Evolutionary conservation across 1,284 basidiomycete genomes (phyloP).

Genomic region (Pholiota adiposa): DNA sequence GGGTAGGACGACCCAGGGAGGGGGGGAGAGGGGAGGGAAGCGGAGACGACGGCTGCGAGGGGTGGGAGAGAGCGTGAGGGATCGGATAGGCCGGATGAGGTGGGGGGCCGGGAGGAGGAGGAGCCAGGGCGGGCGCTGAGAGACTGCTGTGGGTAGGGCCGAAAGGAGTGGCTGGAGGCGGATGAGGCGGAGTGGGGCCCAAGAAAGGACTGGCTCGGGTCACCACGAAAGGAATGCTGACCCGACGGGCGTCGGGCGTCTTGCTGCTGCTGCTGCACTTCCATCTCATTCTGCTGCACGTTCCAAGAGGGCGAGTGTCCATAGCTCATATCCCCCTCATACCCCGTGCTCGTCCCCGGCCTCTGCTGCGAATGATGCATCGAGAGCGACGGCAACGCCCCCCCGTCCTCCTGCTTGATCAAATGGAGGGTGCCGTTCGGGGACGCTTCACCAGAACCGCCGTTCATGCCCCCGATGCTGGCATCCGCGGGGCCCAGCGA

Average conservation of each 20-base stretch:
- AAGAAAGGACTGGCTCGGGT: constrained; percentile 63
- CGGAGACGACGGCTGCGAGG: constrained; percentile 73
- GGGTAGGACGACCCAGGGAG: constrained; percentile 29
- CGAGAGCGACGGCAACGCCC: constrained; percentile 31
- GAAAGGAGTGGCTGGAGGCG: constrained; percentile 57
- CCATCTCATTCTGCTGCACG: constrained; percentile 23
- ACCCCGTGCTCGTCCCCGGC: constrained; percentile 71
- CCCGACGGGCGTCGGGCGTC: constrained; percentile 18
- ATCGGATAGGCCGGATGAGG: constrained; percentile 41
- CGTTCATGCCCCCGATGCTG: not conserved
- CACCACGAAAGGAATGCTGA: constrained; percentile 25
- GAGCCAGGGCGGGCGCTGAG: constrained; percentile 26
- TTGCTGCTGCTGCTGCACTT: constrained; percentile 1
- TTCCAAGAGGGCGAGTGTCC: constrained; percentile 25
- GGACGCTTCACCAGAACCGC: not conserved
- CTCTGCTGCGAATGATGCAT: too few species aligned
- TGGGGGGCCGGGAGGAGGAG: constrained; percentile 50
- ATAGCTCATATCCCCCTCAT: constrained; percentile 53
- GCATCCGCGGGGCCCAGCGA: constrained; percentile 7
- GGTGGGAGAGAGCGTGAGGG: constrained; percentile 62
- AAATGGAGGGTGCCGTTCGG: constrained; percentile 22
- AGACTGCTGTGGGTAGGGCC: constrained; percentile 40
- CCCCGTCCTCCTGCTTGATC: constrained; percentile 60
- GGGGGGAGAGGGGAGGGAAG: constrained; percentile 46
- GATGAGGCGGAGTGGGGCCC: constrained; percentile 35